phyloP scores from a whole-genome alignment of 228 moss, liverwort and hornwort species.

The Sphagnum fallax region DNA sequence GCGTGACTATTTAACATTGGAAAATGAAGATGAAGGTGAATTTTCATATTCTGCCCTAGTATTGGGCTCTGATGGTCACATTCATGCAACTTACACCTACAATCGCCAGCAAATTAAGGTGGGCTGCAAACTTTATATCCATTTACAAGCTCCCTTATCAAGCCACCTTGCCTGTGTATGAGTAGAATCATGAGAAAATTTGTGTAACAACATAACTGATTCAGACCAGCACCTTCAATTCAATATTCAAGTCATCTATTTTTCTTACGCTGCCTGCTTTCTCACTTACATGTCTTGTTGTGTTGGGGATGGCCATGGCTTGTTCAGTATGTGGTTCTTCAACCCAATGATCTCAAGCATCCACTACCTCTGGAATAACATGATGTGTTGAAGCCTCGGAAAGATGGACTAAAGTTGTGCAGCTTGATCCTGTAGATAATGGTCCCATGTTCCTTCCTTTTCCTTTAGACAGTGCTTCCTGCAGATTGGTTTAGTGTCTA shows the following conservation, averaged over 20 bases:
- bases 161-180: background rate
- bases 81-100: conserved; percentile 74
- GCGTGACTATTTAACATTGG: conserved; percentile 62
- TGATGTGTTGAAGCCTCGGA: background rate
- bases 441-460: too few species aligned
- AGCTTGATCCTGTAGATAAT: too few species aligned
- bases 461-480: too few species aligned
- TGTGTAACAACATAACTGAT: background rate
- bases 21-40: conserved; percentile 42
- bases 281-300: conserved; percentile 2
- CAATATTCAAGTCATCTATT: background rate
- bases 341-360: conserved; percentile 26
- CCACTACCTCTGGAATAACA: conserved; percentile 23
- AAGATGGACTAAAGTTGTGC: too few species aligned
- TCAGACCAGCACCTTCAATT: background rate
- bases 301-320: background rate
- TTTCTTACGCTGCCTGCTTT: background rate
- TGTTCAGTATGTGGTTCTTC: conserved; percentile 37
- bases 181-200: background rate
- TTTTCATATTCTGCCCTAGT: conserved; percentile 85
- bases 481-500: too few species aligned
- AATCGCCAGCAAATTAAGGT: conserved; percentile 69
- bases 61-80: conserved; percentile 53
- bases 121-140: background rate
- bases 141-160: background rate